These are phyloP conservation scores for Fusarium algeriense DNA, from an alignment of 2,329 filamentous ascomycete genomes.

Conservation along the genomic window DNA sequence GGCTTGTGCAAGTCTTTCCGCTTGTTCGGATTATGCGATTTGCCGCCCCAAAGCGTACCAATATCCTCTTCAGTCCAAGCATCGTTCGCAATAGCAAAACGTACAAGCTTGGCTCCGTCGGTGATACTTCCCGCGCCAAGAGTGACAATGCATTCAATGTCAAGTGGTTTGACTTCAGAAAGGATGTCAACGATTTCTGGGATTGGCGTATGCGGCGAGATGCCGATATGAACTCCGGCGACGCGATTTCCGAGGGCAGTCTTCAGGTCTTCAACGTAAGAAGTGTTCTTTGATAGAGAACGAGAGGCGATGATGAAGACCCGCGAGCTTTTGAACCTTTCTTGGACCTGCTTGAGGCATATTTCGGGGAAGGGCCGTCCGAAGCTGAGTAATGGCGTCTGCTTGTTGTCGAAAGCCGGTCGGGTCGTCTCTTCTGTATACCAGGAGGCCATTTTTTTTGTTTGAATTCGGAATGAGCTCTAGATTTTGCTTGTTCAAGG, in stretches of 20 bases:
- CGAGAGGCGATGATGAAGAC: conserved; percentile 13
- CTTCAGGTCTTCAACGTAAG: neutral
- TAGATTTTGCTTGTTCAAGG: neutral
- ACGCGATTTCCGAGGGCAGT: neutral
- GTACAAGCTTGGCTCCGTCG: conserved; percentile 10
- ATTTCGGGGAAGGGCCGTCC: conserved; percentile 3
- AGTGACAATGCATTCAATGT: conserved; percentile 21
- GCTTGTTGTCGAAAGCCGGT: conserved; percentile 6
- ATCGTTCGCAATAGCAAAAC: conserved; percentile 7
- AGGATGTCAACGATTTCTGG: conserved; percentile 15
- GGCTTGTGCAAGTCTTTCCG: neutral
- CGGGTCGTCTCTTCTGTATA: neutral
- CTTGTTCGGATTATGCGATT: conserved; percentile 4
- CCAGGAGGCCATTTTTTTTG: neutral
- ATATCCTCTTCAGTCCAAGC: conserved; percentile 7
- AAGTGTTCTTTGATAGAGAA: neutral
- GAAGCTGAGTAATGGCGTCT: neutral
- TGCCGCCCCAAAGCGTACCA: conserved; percentile 10
- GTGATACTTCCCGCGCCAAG: conserved; percentile 23
- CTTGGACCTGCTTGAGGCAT: neutral
- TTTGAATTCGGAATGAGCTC: neutral
- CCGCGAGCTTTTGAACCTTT: neutral
- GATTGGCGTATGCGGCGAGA: conserved; percentile 20
- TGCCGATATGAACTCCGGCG: conserved; percentile 5
- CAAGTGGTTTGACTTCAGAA: neutral